These are phyloP conservation scores for Hypoxylon sp. DNA, from an alignment of 2,329 filamentous ascomycete species.

Conservation along the genomic window DNA sequence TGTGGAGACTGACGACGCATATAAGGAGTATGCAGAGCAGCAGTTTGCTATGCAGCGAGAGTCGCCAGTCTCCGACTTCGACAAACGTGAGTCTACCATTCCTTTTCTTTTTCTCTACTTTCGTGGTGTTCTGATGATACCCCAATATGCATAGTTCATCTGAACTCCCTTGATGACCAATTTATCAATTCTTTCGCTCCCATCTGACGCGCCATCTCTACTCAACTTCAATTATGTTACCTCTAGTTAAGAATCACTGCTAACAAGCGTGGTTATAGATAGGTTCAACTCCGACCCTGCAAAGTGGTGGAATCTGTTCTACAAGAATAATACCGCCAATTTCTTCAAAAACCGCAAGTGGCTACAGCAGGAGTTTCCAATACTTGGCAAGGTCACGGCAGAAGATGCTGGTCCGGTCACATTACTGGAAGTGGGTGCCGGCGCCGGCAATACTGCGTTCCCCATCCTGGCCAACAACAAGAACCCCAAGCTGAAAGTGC, in stretches of 20 bases:
- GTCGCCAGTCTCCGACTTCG: constrained; percentile 90
- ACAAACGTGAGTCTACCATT: constrained; percentile 73
- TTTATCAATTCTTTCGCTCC: constrained; percentile 76
- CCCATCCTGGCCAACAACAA: constrained; percentile 86
- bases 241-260: constrained; percentile 45
- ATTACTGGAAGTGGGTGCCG: constrained; percentile 91
- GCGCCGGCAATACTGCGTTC: constrained; percentile 96
- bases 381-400: constrained; percentile 81
- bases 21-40: constrained; percentile 84
- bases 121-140: constrained; percentile 66
- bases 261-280: constrained; percentile 62
- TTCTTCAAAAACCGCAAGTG: constrained; percentile 99
- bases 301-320: constrained; percentile 98
- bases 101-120: constrained; percentile 12
- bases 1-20: constrained; percentile 90
- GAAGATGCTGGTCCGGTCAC: constrained; percentile 76
- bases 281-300: constrained; percentile 92
- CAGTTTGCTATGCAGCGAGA: constrained; percentile 89
- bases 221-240: constrained; percentile 23
- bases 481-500: constrained; percentile 84
- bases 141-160: constrained; percentile 77
- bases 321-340: constrained; percentile 96
- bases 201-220: constrained; percentile 68
- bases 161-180: constrained; percentile 73
- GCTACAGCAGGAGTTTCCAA: constrained; percentile 94